Percentiles rank a stretch among this genome's conserved stretches.
These are phyloP conservation scores for Alternaria rosae DNA, from an alignment of 2,329 filamentous ascomycete species.

Conservation along the genomic window DNA sequence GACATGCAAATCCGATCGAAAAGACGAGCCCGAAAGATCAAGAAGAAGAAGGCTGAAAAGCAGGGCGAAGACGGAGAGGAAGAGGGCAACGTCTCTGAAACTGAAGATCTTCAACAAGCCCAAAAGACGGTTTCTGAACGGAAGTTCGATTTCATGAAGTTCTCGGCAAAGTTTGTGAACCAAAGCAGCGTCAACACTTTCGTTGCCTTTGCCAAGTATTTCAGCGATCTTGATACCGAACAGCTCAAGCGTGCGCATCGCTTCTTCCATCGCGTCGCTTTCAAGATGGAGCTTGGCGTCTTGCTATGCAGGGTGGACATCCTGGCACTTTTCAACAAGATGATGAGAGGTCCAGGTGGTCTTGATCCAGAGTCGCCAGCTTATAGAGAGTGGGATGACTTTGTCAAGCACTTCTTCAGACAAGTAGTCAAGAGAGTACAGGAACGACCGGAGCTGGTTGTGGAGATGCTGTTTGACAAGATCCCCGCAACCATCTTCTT, in stretches of 20 bases:
- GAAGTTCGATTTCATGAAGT: slow-evolving; percentile 91
- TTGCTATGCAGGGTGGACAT: slow-evolving; percentile 92
- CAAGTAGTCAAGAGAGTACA: slow-evolving; percentile 85
- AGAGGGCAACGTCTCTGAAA: slow-evolving; percentile 62
- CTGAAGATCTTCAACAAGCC: slow-evolving; percentile 75
- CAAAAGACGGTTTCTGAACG: slow-evolving; percentile 79
- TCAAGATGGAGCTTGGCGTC: slow-evolving; percentile 91
- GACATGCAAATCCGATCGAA: slow-evolving; percentile 92
- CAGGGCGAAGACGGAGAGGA: slow-evolving; percentile 60
- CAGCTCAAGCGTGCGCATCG: slow-evolving; percentile 93
- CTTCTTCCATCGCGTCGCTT: slow-evolving; percentile 91
- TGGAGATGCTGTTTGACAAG: slow-evolving; percentile 96
- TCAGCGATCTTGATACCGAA: slow-evolving; percentile 76
- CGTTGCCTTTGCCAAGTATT: slow-evolving; percentile 78
- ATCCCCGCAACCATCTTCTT: slow-evolving; percentile 82
- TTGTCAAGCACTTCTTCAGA: slow-evolving; percentile 83
- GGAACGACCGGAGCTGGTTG: slow-evolving; percentile 81
- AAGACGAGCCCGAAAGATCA: slow-evolving; percentile 75
- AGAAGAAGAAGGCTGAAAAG: slow-evolving; percentile 64
- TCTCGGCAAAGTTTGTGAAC: slow-evolving; percentile 79
- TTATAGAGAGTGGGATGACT: slow-evolving; percentile 90
- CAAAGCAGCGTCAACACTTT: slow-evolving; percentile 92
- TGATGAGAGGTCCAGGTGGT: slow-evolving; percentile 87
- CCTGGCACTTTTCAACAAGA: slow-evolving; percentile 82
- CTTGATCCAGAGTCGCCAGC: slow-evolving; percentile 71